Evolutionary conservation across 805 yeast genomes (phyloP).

Genomic region (Wickerhamiella brachini): DNA sequence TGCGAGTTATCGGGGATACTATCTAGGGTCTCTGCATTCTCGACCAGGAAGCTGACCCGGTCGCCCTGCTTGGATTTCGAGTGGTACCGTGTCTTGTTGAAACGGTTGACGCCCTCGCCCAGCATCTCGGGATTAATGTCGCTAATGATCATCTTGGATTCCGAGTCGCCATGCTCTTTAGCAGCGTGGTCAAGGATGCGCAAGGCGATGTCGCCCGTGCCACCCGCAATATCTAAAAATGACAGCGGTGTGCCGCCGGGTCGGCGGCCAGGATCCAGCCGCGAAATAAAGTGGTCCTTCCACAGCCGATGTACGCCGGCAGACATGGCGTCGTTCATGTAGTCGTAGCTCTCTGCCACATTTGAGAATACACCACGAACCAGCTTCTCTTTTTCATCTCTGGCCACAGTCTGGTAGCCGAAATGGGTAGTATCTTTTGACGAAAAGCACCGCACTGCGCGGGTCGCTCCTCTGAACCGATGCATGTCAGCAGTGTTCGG

Average conservation of each 20-base stretch:
- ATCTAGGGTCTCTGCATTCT: conserved; percentile 85
- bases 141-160: conserved; percentile 74
- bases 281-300: conserved; percentile 81
- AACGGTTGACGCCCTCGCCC: conserved; percentile 76
- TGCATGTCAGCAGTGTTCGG: not conserved
- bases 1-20: conserved; percentile 73
- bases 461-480: not conserved
- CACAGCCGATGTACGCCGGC: conserved; percentile 88
- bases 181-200: conserved; percentile 88
- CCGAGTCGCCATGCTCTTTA: conserved; percentile 54
- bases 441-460: not conserved
- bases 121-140: conserved; percentile 96
- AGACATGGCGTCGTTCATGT: conserved; percentile 98
- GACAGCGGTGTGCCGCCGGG: conserved; percentile 74
- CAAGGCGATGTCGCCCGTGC: conserved; percentile 96
- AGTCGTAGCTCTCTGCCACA: conserved; percentile 86
- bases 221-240: conserved; percentile 96
- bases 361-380: conserved; percentile 80
- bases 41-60: conserved; percentile 70
- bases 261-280: conserved; percentile 85
- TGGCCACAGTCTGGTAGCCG: conserved; percentile 74
- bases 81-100: conserved; percentile 27
- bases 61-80: conserved; percentile 41
- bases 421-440: conserved; percentile 61
- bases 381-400: conserved; percentile 57